A percentile compares a stretch with the other conserved stretches of the same genome.
Conservation (phyloP, 148 eudicot species). For the Gaultheria prostrata region DNA sequence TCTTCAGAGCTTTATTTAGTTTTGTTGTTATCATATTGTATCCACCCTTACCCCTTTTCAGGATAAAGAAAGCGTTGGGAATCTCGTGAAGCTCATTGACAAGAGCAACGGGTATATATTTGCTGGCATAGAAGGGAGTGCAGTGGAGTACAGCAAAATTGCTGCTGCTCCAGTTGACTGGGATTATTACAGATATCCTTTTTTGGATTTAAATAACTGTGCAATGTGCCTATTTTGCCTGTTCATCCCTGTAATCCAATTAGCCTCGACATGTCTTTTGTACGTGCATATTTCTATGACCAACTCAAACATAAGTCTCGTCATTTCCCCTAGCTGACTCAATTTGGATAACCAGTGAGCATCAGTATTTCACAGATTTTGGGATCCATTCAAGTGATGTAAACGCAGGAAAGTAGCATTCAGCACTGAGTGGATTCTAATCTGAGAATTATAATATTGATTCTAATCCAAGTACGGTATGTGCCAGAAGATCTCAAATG, state of each 20-base stretch:
- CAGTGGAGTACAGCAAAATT: conserved; percentile 84
- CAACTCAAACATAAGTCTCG: neutral
- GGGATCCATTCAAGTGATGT: neutral
- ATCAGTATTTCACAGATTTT: neutral
- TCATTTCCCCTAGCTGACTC: neutral
- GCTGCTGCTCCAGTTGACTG: conserved; percentile 81
- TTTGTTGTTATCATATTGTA: conserved; percentile 2
- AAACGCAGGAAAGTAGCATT: neutral
- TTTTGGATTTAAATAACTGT: neutral
- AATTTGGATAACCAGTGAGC: neutral
- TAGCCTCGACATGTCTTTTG: neutral
- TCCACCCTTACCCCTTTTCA: conserved; percentile 26
- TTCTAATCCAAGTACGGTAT: neutral
- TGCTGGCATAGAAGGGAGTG: conserved; percentile 77
- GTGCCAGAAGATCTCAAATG: conserved; percentile 10
- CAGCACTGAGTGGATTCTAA: neutral
- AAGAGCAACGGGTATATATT: conserved; percentile 87
- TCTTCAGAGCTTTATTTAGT: conserved; percentile 5
- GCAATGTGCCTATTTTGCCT: neutral
- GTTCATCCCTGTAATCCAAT: neutral
- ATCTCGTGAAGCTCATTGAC: conserved; percentile 82
- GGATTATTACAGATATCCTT: conserved; percentile 99
- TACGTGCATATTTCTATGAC: neutral
- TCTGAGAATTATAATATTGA: neutral
- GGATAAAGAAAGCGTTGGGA: conserved; percentile 96